Evolutionary conservation across 352 stramenopile species (phyloP), one percentile per base, ranked within the genome.

Genomic region (Thalassiosira ordinaria): DNA sequence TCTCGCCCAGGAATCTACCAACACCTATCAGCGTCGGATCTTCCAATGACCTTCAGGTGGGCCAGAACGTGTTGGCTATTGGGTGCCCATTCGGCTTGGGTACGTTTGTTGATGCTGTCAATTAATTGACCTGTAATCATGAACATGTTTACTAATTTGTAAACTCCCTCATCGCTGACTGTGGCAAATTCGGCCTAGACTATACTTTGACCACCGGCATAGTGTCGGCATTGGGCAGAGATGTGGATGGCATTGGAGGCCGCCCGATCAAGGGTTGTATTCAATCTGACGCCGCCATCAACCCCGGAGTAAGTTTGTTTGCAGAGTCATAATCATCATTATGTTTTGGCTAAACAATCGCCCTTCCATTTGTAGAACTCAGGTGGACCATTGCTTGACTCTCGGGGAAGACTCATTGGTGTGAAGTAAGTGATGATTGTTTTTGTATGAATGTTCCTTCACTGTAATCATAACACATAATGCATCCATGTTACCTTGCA

Each of bases 61-160:
- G 93, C 18, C 91, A 96, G 67, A 64, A 82, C 59, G 80, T 86
- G 0, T 67, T 95, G 18, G 93, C 93, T 1, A 96, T 96, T 68
- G 93, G 93, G 1, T 95, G 95, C 75, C 93, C 93, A 11, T 96
- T 96, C 71, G 93, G 93, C 1, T n/a, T n/a, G n/a, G n/a, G n/a
- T n/a, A n/a, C n/a, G n/a, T n/a, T n/a, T n/a, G n/a, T n/a, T n/a
- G n/a, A n/a, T n/a, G n/a, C n/a, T n/a, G n/a, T n/a, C n/a, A n/a
- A n/a, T n/a, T n/a, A n/a, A n/a, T n/a, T n/a, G n/a, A n/a, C n/a
- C n/a, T n/a, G n/a, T n/a, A n/a, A n/a, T n/a, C n/a, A n/a, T n/a
- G n/a, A n/a, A n/a, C n/a, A n/a, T n/a, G n/a, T n/a, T n/a, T n/a
- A n/a, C n/a, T n/a, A n/a, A n/a, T n/a, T n/a, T n/a, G n/a, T n/a